phyloP scores from a whole-genome alignment of 208 protist species.

The Polymyxa betae region DNA sequence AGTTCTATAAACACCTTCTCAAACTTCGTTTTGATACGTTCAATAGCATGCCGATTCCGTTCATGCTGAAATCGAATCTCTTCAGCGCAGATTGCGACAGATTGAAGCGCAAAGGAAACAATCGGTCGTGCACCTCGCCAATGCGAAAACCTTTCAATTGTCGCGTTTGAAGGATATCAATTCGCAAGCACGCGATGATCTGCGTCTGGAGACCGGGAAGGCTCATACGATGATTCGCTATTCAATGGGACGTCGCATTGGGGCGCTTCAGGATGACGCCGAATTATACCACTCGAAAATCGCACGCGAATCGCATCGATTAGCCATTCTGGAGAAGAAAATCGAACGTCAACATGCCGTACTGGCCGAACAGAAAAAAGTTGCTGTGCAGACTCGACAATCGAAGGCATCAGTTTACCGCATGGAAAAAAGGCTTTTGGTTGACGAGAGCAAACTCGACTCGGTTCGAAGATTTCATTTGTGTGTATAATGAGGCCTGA shows the following conservation, averaged over 20 bases:
- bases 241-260: background rate
- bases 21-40: no score
- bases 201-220: conserved; percentile 43
- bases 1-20: no score
- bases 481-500: background rate
- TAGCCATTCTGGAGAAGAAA: background rate
- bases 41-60: conserved; percentile 16
- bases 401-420: background rate
- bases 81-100: conserved; percentile 13
- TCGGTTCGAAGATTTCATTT: conserved; percentile 27
- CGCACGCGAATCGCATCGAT: background rate
- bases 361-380: conserved; percentile 3
- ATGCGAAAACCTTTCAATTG: conserved; percentile 1
- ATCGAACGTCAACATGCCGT: background rate
- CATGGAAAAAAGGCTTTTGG: conserved; percentile 20
- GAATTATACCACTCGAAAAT: conserved; percentile 30
- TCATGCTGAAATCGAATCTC: conserved; percentile 18
- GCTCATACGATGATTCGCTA: conserved; percentile 14
- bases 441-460: conserved; percentile 43
- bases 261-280: background rate
- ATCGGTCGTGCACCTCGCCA: conserved; percentile 15
- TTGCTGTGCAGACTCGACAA: background rate
- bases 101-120: conserved; percentile 31
- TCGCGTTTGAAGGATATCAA: conserved; percentile 32
- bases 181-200: background rate